phyloP scores from a whole-genome alignment of 2,329 filamentous ascomycete genomes.

The Lecanosticta acicola region DNA sequence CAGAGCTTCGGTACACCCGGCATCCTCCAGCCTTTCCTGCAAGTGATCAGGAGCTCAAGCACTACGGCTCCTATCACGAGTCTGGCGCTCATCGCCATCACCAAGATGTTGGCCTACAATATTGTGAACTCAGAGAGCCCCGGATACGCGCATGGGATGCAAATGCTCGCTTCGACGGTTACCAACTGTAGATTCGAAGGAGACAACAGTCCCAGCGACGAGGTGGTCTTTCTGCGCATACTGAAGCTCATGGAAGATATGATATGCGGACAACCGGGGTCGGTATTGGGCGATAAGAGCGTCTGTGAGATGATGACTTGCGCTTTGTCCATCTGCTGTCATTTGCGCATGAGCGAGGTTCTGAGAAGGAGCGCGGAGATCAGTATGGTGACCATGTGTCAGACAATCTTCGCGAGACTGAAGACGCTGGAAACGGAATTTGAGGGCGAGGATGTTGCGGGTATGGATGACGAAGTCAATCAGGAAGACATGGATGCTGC shows the following conservation, averaged over 20 bases:
- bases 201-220: constrained; percentile 88
- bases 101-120: constrained; percentile 94
- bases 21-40: constrained; percentile 86
- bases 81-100: constrained; percentile 84
- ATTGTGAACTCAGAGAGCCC: constrained; percentile 80
- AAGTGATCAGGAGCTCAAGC: constrained; percentile 92
- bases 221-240: constrained; percentile 91
- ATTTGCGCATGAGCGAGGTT: constrained; percentile 83
- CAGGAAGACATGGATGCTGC: constrained; percentile 67
- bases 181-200: constrained; percentile 98
- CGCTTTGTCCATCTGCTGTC: constrained; percentile 93
- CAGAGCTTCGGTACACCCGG: constrained; percentile 81
- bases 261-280: constrained; percentile 86
- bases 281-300: constrained; percentile 93
- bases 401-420: constrained; percentile 91
- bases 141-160: constrained; percentile 87
- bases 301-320: constrained; percentile 99
- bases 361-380: constrained; percentile 88
- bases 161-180: constrained; percentile 86
- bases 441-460: constrained; percentile 51
- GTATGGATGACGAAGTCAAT: constrained; percentile 56
- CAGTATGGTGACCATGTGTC: constrained; percentile 97
- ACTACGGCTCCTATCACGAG: constrained; percentile 96
- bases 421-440: constrained; percentile 75
- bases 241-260: constrained; percentile 97